These are phyloP conservation scores for Dentipellis fragilis DNA, from an alignment of 768 basidiomycete species.

Conservation along the genomic window DNA sequence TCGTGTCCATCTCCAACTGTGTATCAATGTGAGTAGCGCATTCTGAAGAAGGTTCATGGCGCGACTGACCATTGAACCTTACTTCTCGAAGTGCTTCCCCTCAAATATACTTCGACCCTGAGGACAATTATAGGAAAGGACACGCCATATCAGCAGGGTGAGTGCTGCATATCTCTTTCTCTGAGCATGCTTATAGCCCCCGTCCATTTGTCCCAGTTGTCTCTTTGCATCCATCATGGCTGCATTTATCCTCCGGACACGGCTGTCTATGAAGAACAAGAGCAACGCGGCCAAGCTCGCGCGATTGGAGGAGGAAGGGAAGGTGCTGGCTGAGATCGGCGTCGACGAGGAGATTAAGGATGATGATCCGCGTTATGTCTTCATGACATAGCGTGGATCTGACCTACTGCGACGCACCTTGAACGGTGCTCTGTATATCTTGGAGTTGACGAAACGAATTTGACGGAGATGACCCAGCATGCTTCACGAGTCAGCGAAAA, in stretches of 20 bases:
- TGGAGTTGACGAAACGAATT: too few species aligned
- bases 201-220: constrained; percentile 21
- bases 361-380: background rate
- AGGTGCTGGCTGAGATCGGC: background rate
- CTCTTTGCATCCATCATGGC: constrained; percentile 32
- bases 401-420: too few species aligned
- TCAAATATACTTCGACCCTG: constrained; percentile 46
- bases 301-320: constrained; percentile 21
- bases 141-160: constrained; percentile 48
- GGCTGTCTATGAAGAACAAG: constrained; percentile 34
- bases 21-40: constrained; percentile 38
- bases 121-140: constrained; percentile 40
- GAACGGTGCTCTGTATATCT: too few species aligned
- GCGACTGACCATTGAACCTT: background rate
- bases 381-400: background rate
- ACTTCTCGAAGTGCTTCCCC: constrained; percentile 35
- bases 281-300: constrained; percentile 25
- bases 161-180: background rate
- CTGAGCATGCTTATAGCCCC: background rate
- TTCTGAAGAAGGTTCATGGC: background rate
- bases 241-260: constrained; percentile 35
- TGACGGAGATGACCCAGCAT: too few species aligned
- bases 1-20: constrained; percentile 49
- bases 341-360: background rate
- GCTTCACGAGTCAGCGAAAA: too few species aligned